phyloP scores from a whole-genome alignment of 1,284 basidiomycete genomes.

The Malassezia pachydermatis region DNA sequence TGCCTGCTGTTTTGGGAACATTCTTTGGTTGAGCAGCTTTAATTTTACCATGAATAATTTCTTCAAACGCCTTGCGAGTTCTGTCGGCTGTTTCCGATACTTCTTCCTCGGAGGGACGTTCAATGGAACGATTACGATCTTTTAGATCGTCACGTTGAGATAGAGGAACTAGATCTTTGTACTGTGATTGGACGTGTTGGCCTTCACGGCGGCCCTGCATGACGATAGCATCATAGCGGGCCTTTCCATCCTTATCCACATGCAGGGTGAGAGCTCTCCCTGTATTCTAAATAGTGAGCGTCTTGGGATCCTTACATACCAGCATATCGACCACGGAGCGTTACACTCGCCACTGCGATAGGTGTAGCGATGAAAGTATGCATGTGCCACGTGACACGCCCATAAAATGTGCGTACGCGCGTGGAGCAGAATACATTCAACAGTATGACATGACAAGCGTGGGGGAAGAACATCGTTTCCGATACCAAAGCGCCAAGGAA shows the following conservation, averaged over 20 bases:
- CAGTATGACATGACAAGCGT: not conserved
- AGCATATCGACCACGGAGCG: not conserved
- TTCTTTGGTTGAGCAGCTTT: slow-evolving; percentile 77
- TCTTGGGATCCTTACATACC: not conserved
- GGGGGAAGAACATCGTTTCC: slow-evolving; percentile 4
- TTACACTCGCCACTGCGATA: no score
- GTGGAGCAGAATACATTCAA: not conserved
- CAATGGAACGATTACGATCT: slow-evolving; percentile 62
- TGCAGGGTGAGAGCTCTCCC: slow-evolving; percentile 69
- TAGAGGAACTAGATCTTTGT: slow-evolving; percentile 92
- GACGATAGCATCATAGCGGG: slow-evolving; percentile 92
- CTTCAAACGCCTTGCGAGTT: slow-evolving; percentile 81
- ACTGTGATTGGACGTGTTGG: slow-evolving; percentile 80
- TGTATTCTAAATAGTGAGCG: not conserved
- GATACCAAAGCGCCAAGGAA: not conserved
- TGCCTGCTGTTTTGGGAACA: slow-evolving; percentile 25
- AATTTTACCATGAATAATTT: slow-evolving; percentile 85
- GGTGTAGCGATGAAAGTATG: not conserved
- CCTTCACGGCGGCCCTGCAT: slow-evolving; percentile 81
- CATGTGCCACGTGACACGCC: not conserved
- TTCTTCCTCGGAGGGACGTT: slow-evolving; percentile 81
- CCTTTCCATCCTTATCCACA: slow-evolving; percentile 89
- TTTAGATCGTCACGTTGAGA: slow-evolving; percentile 70
- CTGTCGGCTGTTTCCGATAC: slow-evolving; percentile 78
- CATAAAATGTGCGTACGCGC: not conserved